Conservation (phyloP, 495 filamentous ascomycete species). For the Penicillium angulare region DNA sequence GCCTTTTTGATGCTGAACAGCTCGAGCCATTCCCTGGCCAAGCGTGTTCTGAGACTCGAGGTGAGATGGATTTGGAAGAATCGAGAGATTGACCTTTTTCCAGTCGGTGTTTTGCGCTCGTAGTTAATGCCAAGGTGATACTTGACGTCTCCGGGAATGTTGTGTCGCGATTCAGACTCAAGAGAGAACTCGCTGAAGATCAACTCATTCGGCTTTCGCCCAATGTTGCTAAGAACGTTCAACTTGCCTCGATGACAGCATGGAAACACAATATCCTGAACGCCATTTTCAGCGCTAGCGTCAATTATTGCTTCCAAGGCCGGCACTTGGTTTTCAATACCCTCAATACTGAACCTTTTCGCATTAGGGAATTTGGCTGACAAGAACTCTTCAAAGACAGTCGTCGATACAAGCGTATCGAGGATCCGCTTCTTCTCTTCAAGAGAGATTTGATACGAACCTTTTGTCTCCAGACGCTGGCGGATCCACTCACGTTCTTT, state of each 20-base stretch:
- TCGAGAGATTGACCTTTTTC: constrained; percentile 99
- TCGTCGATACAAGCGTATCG: constrained; percentile 96
- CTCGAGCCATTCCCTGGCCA: constrained; percentile 92
- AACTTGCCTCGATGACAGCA: constrained; percentile 99
- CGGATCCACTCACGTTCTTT: constrained; percentile 98
- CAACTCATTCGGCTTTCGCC: constrained; percentile 97
- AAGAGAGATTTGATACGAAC: constrained; percentile 90
- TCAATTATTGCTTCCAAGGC: constrained; percentile 99
- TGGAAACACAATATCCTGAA: constrained; percentile 98
- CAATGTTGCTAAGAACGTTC: constrained; percentile 97
- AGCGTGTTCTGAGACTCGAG: constrained; percentile 98
- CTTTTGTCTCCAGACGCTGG: constrained; percentile 87
- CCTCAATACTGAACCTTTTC: constrained; percentile 97
- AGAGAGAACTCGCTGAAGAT: constrained; percentile 99
- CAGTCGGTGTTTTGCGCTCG: constrained; percentile 95
- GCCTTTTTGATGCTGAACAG: constrained; percentile 98
- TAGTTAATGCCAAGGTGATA: constrained; percentile 99
- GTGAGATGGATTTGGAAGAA: constrained; percentile 98
- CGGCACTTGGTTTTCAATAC: constrained; percentile 91
- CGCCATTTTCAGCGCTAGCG: constrained; percentile 93
- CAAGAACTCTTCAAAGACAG: constrained; percentile 91
- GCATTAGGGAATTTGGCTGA: constrained; percentile 98
- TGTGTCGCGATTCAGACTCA: constrained; percentile 81
- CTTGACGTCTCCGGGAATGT: constrained; percentile 98
- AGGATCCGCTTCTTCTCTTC: constrained; percentile 97